phyloP scores from a whole-genome alignment of 192 early-diverging fungal species.

The Obelidium mucronatum region DNA sequence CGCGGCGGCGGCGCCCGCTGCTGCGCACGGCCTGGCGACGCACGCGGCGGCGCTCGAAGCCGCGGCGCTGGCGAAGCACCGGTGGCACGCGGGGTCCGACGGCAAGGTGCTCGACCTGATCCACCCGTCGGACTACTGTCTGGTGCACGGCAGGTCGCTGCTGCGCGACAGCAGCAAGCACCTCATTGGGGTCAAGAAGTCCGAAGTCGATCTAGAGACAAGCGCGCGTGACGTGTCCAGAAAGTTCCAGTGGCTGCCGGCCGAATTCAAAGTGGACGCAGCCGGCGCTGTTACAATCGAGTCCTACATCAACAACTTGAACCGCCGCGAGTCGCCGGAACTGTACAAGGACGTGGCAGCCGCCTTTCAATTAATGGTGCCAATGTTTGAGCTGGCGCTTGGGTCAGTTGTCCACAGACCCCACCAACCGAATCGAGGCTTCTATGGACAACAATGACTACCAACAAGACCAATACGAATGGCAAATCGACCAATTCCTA shows the following conservation, averaged over 20 bases:
- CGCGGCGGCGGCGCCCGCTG: not conserved
- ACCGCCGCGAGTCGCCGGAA: conserved; percentile 52
- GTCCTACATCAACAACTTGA: conserved; percentile 82
- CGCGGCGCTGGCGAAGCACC: conserved; percentile 24
- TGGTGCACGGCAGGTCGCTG: conserved; percentile 39
- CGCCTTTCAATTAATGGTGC: conserved; percentile 64
- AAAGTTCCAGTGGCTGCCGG: conserved; percentile 70
- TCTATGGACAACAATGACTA: conserved; percentile 1
- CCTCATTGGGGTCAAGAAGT: not conserved
- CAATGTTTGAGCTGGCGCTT: conserved; percentile 63
- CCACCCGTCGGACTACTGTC: conserved; percentile 58
- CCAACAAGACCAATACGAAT: not conserved
- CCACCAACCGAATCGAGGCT: conserved; percentile 9
- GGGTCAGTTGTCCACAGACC: not conserved
- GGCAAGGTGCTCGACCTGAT: conserved; percentile 58
- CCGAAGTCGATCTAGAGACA: not conserved
- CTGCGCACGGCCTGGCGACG: not conserved
- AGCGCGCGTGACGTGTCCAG: conserved; percentile 17
- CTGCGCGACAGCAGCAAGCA: not conserved
- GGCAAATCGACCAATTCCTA: not conserved
- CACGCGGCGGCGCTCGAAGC: conserved; percentile 24
- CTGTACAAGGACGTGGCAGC: conserved; percentile 60
- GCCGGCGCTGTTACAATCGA: conserved; percentile 54
- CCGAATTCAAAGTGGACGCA: conserved; percentile 62
- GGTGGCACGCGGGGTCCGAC: conserved; percentile 58